Evolutionary conservation across 139 green algal species (phyloP).

Genomic region (Auxenochlorella pyrenoidosa): DNA sequence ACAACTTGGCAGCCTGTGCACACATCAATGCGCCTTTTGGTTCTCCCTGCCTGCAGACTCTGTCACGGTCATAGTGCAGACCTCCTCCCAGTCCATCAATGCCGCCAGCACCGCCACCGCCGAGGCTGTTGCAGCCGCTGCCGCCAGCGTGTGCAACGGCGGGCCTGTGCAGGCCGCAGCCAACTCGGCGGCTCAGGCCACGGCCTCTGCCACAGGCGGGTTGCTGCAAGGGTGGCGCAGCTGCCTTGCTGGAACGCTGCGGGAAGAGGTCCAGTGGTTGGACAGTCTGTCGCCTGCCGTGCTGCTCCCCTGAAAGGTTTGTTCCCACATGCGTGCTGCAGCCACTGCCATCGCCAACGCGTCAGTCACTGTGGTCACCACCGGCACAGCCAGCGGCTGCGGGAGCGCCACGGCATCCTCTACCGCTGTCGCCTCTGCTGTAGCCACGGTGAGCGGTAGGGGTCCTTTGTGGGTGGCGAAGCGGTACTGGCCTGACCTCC

Average conservation of each 20-base stretch:
- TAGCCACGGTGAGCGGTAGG: not conserved
- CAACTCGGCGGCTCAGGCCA: not conserved
- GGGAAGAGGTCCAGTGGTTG: no score
- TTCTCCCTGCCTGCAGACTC: not conserved
- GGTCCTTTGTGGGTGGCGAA: not conserved
- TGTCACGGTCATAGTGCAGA: constrained; percentile 15
- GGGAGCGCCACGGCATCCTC: constrained; percentile 2
- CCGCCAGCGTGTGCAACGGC: constrained; percentile 4
- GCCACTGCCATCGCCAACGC: not conserved
- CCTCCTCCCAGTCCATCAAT: constrained; percentile 3
- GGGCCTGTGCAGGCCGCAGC: not conserved
- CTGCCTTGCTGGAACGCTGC: no score
- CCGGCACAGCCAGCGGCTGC: not conserved
- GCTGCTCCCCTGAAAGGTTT: not conserved
- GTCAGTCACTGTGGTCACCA: constrained; percentile 11
- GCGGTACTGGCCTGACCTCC: no score
- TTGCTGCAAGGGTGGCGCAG: not conserved
- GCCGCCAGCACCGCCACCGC: constrained; percentile 15
- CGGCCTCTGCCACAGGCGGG: constrained; percentile 9
- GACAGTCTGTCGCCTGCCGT: not conserved
- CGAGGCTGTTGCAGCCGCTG: not conserved
- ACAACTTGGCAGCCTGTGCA: not conserved
- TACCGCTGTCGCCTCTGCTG: constrained; percentile 13
- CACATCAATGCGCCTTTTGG: no score
- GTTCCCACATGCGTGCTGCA: not conserved